Percentiles rank a stretch among this genome's conserved stretches.
Evolutionary conservation across 2,329 filamentous ascomycete species (phyloP).

Genomic region (Alternaria sp.): DNA sequence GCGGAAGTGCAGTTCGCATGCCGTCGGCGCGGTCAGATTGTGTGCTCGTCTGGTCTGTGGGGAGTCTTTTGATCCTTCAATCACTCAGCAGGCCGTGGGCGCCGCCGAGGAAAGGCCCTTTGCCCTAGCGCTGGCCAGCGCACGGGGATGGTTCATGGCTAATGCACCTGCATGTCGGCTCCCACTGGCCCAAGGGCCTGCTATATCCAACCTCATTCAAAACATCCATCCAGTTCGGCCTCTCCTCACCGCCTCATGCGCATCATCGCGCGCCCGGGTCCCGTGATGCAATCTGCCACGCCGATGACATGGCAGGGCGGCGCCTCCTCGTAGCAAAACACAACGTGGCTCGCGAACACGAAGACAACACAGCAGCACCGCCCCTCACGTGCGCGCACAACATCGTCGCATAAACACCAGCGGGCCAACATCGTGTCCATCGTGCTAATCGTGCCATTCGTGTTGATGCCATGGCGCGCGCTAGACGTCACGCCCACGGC

Average conservation of each 20-base stretch:
- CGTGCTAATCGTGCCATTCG: not conserved
- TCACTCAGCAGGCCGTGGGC: conserved; percentile 22
- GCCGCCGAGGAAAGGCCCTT: conserved; percentile 28
- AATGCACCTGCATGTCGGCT: conserved; percentile 42
- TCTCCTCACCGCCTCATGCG: conserved; percentile 45
- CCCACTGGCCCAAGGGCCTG: conserved; percentile 36
- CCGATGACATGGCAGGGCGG: conserved; percentile 19
- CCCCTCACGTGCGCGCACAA: conserved; percentile 39
- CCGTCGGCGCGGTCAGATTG: conserved; percentile 35
- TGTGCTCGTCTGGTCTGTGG: conserved; percentile 14
- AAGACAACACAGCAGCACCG: conserved; percentile 35
- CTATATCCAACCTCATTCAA: conserved; percentile 37
- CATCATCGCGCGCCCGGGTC: conserved; percentile 37
- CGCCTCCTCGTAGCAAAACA: conserved; percentile 20
- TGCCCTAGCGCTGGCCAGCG: conserved; percentile 34
- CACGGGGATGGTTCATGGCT: conserved; percentile 47
- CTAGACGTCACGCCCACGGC: conserved; percentile 32
- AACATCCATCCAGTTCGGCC: conserved; percentile 27
- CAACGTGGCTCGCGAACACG: conserved; percentile 41
- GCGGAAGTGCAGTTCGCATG: conserved; percentile 32
- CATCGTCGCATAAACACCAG: conserved; percentile 26
- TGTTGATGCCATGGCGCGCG: conserved; percentile 14
- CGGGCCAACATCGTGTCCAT: conserved; percentile 22
- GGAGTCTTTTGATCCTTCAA: conserved; percentile 19
- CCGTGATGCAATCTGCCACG: conserved; percentile 34